Evolutionary conservation across 768 basidiomycete species (phyloP), one percentile per base, ranked within the genome.

Genomic region (Mycena haematopus): DNA sequence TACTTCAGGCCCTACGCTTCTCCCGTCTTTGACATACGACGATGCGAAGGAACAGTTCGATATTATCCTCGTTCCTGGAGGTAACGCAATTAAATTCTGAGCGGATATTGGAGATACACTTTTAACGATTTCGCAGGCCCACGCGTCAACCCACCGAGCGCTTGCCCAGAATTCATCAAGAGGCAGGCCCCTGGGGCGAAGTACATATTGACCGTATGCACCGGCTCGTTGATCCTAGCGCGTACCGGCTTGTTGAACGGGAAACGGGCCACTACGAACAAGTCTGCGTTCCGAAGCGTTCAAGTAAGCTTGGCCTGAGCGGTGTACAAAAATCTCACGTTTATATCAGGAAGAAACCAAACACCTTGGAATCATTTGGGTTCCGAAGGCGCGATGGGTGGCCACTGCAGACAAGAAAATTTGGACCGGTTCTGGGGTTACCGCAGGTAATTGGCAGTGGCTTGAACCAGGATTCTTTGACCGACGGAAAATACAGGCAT

Each of bases 351-450:
- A 69, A 62, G 69, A 62, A 11, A 69, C 73, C 10, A 68, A 72
- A 38, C 44, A 66, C 52, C 50, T 56, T 45, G 57, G 65, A 14
- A 75, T 79, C 25, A 65, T 62, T 7, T 79, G 78, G 77, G 69
- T 78, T 6, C 68, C 75, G 3, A 75, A 74, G 47, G 78, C 78
- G 11, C 69, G 79, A 1, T 79, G 74, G 74, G 77, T 78, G 17
- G 70, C 72, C 11, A 69, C 65, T 27, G 70, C 71, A 44, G 78
- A 80, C 59, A 77, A 75, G 45, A 76, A 77, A 46, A 70, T 75
- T 35, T 79, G 78, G 78, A 78, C 77, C 2, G 70, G 68, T 42
- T 77, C 77, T 8, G 78, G 78, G 17, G 70, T 78, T 31, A 69
- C 76, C 11, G 77, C 78, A 71, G 78, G 78, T 62, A 36, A 36